These are phyloP conservation scores for Chytriomyces sp. DNA, from an alignment of 192 early-diverging fungal genomes.

Conservation along the genomic window DNA sequence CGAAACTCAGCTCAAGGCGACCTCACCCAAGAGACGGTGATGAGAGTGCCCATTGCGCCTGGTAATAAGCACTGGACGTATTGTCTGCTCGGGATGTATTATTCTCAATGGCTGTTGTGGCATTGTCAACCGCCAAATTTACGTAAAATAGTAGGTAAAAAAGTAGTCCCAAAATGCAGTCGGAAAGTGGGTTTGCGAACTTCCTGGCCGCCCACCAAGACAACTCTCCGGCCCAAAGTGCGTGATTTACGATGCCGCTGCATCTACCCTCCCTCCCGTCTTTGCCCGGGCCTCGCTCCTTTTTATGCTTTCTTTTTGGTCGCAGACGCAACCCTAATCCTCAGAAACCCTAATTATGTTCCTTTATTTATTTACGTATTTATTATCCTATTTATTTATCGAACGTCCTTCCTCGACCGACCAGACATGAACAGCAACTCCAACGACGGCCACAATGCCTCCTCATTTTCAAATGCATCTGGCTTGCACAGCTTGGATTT, in stretches of 20 bases:
- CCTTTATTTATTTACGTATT: background rate
- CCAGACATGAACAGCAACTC: background rate
- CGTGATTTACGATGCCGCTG: background rate
- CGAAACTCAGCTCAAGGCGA: background rate
- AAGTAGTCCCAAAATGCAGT: background rate
- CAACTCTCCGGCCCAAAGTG: background rate
- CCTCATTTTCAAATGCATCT: background rate
- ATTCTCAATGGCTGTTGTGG: background rate
- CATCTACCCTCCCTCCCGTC: background rate
- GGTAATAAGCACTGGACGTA: background rate
- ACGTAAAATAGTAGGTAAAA: background rate
- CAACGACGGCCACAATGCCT: background rate
- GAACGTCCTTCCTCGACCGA: background rate
- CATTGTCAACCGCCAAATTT: background rate
- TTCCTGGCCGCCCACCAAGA: too few relatives aligned
- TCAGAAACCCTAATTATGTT: background rate
- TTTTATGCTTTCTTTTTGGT: background rate
- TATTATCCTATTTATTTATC: too few relatives aligned
- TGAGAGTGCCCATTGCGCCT: constrained; percentile 12
- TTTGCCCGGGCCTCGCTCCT: background rate
- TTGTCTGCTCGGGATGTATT: background rate
- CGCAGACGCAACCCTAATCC: background rate
- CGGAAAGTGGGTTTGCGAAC: background rate
- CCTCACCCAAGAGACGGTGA: constrained; percentile 34
- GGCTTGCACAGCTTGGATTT: too few relatives aligned